These are phyloP conservation scores for Alternaria burnsii DNA, from an alignment of 2,329 filamentous ascomycete species.

Conservation along the genomic window DNA sequence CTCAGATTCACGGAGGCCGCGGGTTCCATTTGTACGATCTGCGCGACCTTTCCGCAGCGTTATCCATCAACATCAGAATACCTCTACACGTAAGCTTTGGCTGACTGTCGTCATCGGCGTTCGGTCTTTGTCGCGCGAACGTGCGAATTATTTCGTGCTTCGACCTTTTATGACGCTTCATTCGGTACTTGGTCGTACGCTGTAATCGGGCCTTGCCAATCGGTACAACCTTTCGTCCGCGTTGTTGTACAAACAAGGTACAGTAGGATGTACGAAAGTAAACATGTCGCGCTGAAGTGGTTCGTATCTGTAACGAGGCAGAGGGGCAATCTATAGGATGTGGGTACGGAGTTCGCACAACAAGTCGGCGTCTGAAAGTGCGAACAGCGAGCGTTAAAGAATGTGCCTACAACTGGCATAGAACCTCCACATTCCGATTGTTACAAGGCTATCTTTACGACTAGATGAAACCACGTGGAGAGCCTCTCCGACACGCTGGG, in stretches of 20 bases:
- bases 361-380: background rate
- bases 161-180: background rate
- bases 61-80: background rate
- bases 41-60: background rate
- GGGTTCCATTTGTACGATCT: background rate
- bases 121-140: background rate
- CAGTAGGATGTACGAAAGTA: slow-evolving; percentile 2
- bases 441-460: background rate
- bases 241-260: background rate
- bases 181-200: background rate
- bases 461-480: background rate
- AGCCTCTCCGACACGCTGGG: background rate
- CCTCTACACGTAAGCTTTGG: background rate
- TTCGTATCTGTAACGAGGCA: background rate
- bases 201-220: slow-evolving; percentile 2
- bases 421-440: background rate
- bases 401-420: background rate
- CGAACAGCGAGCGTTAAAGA: slow-evolving; percentile 3
- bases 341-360: background rate
- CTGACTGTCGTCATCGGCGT: background rate
- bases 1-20: background rate
- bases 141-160: background rate
- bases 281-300: background rate
- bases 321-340: background rate
- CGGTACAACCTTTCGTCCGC: background rate